Evolutionary conservation across 2,329 filamentous ascomycete genomes (phyloP).

Genomic region (Phaeosphaeriaceae sp.): DNA sequence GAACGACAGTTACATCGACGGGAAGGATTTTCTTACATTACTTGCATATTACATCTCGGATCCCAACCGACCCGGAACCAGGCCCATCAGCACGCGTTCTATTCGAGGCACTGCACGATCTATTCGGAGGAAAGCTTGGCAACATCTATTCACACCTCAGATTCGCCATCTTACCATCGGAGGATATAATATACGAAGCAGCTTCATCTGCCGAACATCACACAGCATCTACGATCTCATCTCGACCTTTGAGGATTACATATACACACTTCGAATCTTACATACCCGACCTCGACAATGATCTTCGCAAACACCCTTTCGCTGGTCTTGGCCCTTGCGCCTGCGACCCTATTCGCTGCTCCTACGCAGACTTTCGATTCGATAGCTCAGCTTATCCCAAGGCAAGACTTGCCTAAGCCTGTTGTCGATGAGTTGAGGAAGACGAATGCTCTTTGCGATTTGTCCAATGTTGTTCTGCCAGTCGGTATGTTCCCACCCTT

Average conservation of each 20-base stretch:
- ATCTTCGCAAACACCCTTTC: conserved; percentile 42
- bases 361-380: conserved; percentile 34
- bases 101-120: neutral
- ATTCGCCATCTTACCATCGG: conserved; percentile 1
- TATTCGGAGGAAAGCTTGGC: neutral
- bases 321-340: conserved; percentile 44
- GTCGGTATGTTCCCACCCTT: conserved; percentile 29
- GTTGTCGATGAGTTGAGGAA: conserved; percentile 27
- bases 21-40: conserved; percentile 1
- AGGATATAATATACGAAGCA: conserved; percentile 12
- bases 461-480: conserved; percentile 38
- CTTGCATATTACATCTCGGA: neutral
- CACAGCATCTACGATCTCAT: conserved; percentile 8
- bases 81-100: neutral
- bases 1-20: neutral
- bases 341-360: conserved; percentile 40
- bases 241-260: conserved; percentile 1
- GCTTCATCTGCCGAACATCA: conserved; percentile 8
- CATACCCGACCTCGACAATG: conserved; percentile 29
- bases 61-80: neutral
- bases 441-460: conserved; percentile 35
- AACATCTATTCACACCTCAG: neutral
- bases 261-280: neutral
- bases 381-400: conserved; percentile 26
- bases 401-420: conserved; percentile 21